Conservation (phyloP, 2,329 filamentous ascomycete species). For the Sclerotinia nivalis region DNA sequence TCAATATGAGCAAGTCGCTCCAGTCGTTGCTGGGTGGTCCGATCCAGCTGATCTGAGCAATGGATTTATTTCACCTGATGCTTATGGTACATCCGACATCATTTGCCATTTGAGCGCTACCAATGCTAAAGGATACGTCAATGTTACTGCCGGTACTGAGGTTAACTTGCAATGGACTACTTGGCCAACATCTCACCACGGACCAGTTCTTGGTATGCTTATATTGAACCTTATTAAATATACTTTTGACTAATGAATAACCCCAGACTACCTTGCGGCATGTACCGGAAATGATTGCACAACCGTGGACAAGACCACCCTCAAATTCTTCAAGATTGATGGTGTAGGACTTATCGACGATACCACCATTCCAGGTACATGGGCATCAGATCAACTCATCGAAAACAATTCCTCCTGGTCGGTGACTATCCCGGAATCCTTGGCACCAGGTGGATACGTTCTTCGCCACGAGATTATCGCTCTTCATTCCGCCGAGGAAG, state of each 20-base stretch:
- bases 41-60: conserved; percentile 50
- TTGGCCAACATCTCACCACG: conserved; percentile 52
- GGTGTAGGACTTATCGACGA: conserved; percentile 43
- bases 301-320: conserved; percentile 44
- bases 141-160: conserved; percentile 49
- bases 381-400: conserved; percentile 52
- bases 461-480: conserved; percentile 48
- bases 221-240: too few relatives aligned
- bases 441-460: conserved; percentile 51
- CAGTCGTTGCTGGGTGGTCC: conserved; percentile 56
- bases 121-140: conserved; percentile 46
- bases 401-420: conserved; percentile 54
- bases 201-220: conserved; percentile 35
- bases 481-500: conserved; percentile 34
- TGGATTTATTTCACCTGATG: conserved; percentile 52
- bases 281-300: conserved; percentile 45
- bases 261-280: conserved; percentile 36
- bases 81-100: conserved; percentile 48
- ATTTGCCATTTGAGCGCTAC: conserved; percentile 51
- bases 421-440: conserved; percentile 47
- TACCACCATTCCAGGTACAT: conserved; percentile 41
- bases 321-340: conserved; percentile 50
- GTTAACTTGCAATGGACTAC: conserved; percentile 51
- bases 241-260: conserved; percentile 2
- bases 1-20: conserved; percentile 33